These are phyloP conservation scores for Candida sp. DNA, from an alignment of 1,139 yeast genomes.

Conservation along the genomic window DNA sequence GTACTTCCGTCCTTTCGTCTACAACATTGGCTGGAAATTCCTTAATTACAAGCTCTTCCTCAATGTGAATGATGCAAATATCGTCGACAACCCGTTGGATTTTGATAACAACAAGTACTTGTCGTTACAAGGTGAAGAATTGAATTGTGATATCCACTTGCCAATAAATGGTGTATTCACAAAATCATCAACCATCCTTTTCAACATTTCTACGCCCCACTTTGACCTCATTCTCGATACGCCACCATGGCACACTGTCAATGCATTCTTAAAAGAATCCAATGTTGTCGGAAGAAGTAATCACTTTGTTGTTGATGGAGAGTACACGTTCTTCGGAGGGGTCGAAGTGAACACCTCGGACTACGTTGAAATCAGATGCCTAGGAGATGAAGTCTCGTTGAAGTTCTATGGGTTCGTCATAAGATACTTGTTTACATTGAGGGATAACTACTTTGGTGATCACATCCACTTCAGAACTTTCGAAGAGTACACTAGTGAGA, in stretches of 20 bases:
- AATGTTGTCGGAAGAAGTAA: constrained; percentile 67
- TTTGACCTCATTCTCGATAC: constrained; percentile 71
- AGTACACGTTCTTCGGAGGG: constrained; percentile 62
- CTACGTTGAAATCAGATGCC: constrained; percentile 65
- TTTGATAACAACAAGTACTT: constrained; percentile 78
- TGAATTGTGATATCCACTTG: constrained; percentile 50
- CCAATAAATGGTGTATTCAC: constrained; percentile 69
- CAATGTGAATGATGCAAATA: constrained; percentile 86
- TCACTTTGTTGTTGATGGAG: constrained; percentile 65
- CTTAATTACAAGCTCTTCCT: constrained; percentile 63
- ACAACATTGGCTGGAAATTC: constrained; percentile 63
- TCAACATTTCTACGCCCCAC: constrained; percentile 56
- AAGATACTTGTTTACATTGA: constrained; percentile 74
- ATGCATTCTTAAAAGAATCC: constrained; percentile 66
- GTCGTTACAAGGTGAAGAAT: constrained; percentile 69
- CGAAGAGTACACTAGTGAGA: constrained; percentile 64
- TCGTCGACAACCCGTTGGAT: constrained; percentile 88
- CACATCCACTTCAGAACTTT: constrained; percentile 81
- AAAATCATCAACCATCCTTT: constrained; percentile 59
- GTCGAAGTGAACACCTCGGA: constrained; percentile 73
- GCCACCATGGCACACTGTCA: constrained; percentile 92
- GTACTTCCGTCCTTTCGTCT: constrained; percentile 71
- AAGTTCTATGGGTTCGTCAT: constrained; percentile 81
- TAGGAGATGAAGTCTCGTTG: constrained; percentile 69
- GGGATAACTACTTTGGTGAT: constrained; percentile 93